These are phyloP conservation scores for Lepiota subincarnata DNA, from an alignment of 768 basidiomycete genomes.

Conservation along the genomic window DNA sequence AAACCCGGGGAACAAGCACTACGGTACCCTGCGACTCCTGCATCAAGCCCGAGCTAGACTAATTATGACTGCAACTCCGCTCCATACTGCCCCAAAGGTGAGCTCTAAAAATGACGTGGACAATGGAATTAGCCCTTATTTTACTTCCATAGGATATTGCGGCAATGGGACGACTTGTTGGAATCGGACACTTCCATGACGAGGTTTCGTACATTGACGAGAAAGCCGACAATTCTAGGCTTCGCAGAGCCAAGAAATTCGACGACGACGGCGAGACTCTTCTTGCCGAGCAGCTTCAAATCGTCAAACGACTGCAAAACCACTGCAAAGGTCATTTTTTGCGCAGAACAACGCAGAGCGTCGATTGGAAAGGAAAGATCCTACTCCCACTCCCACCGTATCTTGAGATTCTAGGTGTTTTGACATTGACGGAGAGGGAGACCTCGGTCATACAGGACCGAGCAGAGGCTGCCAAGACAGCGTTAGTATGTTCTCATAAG, in stretches of 20 bases:
- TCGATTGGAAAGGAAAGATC: constrained; percentile 8
- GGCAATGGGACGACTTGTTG: constrained; percentile 21
- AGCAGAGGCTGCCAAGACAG: background rate
- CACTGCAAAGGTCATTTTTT: constrained; percentile 18
- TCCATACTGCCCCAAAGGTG: constrained; percentile 15
- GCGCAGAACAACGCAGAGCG: constrained; percentile 18
- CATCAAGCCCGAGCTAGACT: constrained; percentile 5
- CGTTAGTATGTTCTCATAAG: background rate
- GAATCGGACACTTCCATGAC: constrained; percentile 22
- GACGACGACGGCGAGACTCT: constrained; percentile 7
- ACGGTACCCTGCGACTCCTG: background rate
- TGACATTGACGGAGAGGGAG: constrained; percentile 19
- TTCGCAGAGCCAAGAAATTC: constrained; percentile 13
- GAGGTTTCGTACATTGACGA: constrained; percentile 17
- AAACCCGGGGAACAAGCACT: background rate
- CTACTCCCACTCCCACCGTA: constrained; percentile 18
- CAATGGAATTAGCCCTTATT: too few relatives aligned
- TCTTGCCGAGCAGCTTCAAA: constrained; percentile 10
- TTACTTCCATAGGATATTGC: background rate
- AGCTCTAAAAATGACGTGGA: too few relatives aligned
- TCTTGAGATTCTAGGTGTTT: background rate
- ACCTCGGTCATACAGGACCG: constrained; percentile 13
- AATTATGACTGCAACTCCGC: constrained; percentile 25
- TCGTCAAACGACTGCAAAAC: constrained; percentile 13
- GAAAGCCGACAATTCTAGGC: constrained; percentile 16